Base-by-base conservation (phyloP, 768 basidiomycete species). In the Boletus subparvulus region DNA sequence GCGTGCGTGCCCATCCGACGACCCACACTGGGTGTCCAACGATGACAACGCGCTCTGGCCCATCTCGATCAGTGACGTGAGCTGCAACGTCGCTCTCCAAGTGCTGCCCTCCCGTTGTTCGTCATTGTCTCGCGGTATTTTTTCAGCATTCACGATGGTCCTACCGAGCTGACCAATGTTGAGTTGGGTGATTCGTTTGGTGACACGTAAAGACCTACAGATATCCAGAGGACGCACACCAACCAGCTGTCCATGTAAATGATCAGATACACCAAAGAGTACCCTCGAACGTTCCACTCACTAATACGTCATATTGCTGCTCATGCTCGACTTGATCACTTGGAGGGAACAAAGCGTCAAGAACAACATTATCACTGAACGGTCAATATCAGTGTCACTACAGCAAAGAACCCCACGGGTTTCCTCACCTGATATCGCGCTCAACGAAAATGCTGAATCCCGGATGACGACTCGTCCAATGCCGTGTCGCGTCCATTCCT, bases 271-370 rank as follows among this genome's bases (percentile, higher is more conserved):
- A 13, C 4, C 13, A 14, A 21, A 35, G 19, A 37, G 16, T 17
- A 10, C 11, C 11, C 6, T 47, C 19, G 3, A 30, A 41, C 4
- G 24, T 19, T 35, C 4, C 11, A 58, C 66, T 26, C 37, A 65
- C 67, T 61, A 60, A 45, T 61, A 69, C 2, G 54, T 50, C 1
- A 69, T 45, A 32, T 67, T 67, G n/a, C 61, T 58, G 13, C 52
- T 52, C 57, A 60, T 55, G 11, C 37, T 36, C 19, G 50, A 45
- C 37, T 50, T 33, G 35, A 65, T 60, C 7, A 65, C 54, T 3
- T 30, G 28, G 21, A 57, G 35, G 10, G 55, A 50, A 41, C 52
- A 59, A 19, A 69, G 63, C 2, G 60, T 61, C 52, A 65, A 21
- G 28, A 67, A 62, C 1, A 67, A n/a, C 56, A 63, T 47, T 6